These are phyloP conservation scores for Malassezia dermatis DNA, from an alignment of 1,284 basidiomycete species.

Conservation along the genomic window DNA sequence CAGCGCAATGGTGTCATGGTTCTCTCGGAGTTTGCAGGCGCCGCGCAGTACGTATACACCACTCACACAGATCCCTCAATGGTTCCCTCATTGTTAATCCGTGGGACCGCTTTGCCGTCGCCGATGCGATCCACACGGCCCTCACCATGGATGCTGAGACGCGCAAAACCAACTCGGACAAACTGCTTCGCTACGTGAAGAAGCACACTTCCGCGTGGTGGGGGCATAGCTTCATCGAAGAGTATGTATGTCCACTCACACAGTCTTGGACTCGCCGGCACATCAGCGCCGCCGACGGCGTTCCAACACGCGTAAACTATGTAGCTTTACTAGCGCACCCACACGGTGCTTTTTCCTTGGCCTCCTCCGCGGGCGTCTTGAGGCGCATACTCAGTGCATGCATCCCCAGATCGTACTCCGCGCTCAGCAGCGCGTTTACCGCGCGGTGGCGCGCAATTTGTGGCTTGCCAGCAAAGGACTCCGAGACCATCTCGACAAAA, in stretches of 20 bases:
- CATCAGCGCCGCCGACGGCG: neutral
- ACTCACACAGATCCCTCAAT: slow-evolving; percentile 46
- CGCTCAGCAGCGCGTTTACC: slow-evolving; percentile 30
- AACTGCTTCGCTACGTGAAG: slow-evolving; percentile 63
- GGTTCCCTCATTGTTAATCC: slow-evolving; percentile 46
- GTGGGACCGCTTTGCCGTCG: slow-evolving; percentile 67
- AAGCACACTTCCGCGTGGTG: slow-evolving; percentile 46
- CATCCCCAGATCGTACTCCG: slow-evolving; percentile 38
- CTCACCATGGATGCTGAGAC: slow-evolving; percentile 74
- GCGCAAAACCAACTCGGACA: slow-evolving; percentile 80
- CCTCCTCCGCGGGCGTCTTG: slow-evolving; percentile 38
- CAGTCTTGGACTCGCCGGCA: neutral
- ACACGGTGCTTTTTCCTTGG: slow-evolving; percentile 6
- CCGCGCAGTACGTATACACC: slow-evolving; percentile 61
- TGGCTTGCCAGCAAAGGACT: slow-evolving; percentile 36
- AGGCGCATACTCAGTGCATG: slow-evolving; percentile 40
- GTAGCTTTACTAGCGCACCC: neutral
- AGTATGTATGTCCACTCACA: slow-evolving; percentile 5
- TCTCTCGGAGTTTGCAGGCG: slow-evolving; percentile 93
- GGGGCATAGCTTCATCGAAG: slow-evolving; percentile 40
- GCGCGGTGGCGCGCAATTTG: slow-evolving; percentile 41
- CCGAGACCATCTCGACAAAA: slow-evolving; percentile 40
- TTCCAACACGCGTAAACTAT: slow-evolving; percentile 8
- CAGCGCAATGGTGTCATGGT: slow-evolving; percentile 90
- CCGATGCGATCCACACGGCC: slow-evolving; percentile 86